Percentiles rank a stretch among this genome's conserved stretches.
phyloP scores from a whole-genome alignment of 257 asterid species.

The Penstemon davidsonii region DNA sequence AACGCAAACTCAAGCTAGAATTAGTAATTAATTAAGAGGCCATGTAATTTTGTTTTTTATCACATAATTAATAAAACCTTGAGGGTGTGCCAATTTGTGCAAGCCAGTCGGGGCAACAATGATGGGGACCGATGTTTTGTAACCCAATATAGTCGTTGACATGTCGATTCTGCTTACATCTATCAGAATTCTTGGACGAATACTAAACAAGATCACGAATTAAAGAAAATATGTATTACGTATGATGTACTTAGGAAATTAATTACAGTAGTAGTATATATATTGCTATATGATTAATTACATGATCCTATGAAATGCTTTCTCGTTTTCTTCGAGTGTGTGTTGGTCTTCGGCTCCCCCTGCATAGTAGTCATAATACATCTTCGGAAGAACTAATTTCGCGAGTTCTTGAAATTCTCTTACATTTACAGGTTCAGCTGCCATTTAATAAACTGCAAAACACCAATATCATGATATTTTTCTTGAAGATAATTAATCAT shows the following conservation, averaged over 20 bases:
- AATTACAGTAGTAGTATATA: background rate
- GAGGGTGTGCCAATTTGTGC: constrained; percentile 60
- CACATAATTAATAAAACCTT: constrained; percentile 35
- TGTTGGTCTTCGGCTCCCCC: constrained; percentile 73
- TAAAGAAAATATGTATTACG: too few species aligned
- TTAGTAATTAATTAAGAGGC: background rate
- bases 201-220: constrained; percentile 29
- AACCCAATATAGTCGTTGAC: constrained; percentile 50
- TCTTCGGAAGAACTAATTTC: constrained; percentile 60
- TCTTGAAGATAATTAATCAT: background rate
- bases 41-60: background rate
- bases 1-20: constrained; percentile 1
- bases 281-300: background rate
- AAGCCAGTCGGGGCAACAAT: constrained; percentile 54
- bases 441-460: constrained; percentile 40
- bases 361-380: constrained; percentile 53
- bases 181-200: constrained; percentile 55
- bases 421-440: constrained; percentile 44
- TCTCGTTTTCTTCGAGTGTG: constrained; percentile 53
- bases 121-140: constrained; percentile 50
- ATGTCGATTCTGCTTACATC: constrained; percentile 56
- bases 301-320: constrained; percentile 57
- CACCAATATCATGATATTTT: background rate
- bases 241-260: background rate
- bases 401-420: constrained; percentile 62